phyloP scores from a whole-genome alignment of 257 asterid genomes.

The Handroanthus guayacan region DNA sequence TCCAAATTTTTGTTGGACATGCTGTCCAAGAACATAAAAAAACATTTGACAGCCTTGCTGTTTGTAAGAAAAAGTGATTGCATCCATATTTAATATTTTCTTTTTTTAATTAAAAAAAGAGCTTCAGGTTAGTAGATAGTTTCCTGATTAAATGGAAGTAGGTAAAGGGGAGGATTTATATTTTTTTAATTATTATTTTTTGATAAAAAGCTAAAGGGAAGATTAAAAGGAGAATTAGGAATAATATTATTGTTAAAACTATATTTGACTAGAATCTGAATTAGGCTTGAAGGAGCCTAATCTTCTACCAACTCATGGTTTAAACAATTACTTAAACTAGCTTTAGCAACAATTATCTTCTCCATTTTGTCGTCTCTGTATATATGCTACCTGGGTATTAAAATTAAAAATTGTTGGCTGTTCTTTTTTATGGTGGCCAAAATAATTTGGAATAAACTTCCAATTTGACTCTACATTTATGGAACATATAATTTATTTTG shows the following conservation, averaged over 20 bases:
- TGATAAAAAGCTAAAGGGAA: neutral
- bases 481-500: neutral
- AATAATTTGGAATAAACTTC: neutral
- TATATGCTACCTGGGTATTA: neutral
- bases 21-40: slow-evolving; percentile 19
- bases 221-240: slow-evolving; percentile 11
- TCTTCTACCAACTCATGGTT: slow-evolving; percentile 4
- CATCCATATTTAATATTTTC: neutral
- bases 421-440: neutral
- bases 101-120: too few species aligned
- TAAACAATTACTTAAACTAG: neutral
- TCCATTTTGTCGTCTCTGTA: neutral
- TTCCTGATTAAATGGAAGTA: neutral
- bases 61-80: slow-evolving; percentile 5
- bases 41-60: slow-evolving; percentile 33
- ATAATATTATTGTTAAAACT: neutral
- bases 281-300: slow-evolving; percentile 18
- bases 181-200: neutral
- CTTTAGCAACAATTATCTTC: neutral
- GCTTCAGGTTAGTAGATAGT: neutral
- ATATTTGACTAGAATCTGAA: neutral
- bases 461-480: neutral
- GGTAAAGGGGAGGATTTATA: neutral
- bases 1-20: slow-evolving; percentile 5
- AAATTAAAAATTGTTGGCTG: neutral